Base-by-base conservation (phyloP, 805 yeast species). In the Metschnikowia henanensis region DNA sequence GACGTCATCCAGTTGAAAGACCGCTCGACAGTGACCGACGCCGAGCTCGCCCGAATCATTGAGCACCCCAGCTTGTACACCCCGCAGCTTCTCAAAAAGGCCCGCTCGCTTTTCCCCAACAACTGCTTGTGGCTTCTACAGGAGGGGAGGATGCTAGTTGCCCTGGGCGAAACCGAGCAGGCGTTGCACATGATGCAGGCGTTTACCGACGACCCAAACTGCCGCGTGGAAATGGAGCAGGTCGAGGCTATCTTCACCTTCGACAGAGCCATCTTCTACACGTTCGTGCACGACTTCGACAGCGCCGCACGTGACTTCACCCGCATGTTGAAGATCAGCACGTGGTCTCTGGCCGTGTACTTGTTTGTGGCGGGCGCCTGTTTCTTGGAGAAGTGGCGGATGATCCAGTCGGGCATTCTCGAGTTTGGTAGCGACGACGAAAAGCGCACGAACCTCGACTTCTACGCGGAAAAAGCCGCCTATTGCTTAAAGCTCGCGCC, bases 281-380 rank as follows among this genome's bases (percentile, higher is more conserved):
- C 87, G 4, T 84, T 84, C 53, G 63, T 85, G 40, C 95, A 88
- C 62, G 75, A 80, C 43, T 90, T 77, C 57, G 96, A 87, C 52
- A 70, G 80, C 43, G 95, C 97, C 0, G 94, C 94, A 0, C 66
- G 71, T 22, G 90, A 85, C 52, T 83, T 89, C 50, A 62, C 83
- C 34, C 68, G 73, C 22, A 70, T 92, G 52, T 69, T 87, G 26
- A 80, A 83, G 21, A 75, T 90, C 50, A 90, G 87, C 59, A 77
- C 91, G 16, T 92, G 97, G 95, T 88, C 96, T 3, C 94, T 87
- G 59, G 91, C 91, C 3, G 74, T 91, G 13, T 92, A 92, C 61
- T 77, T 83, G 34, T 91, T 84, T 63, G 72, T 84, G 70, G 95
- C 97, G 1, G 97, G 91, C 4, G 77, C 86, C n/a, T 91, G 97